Conservation (phyloP, 495 filamentous ascomycete species). For the Durotheca rogersii region DNA sequence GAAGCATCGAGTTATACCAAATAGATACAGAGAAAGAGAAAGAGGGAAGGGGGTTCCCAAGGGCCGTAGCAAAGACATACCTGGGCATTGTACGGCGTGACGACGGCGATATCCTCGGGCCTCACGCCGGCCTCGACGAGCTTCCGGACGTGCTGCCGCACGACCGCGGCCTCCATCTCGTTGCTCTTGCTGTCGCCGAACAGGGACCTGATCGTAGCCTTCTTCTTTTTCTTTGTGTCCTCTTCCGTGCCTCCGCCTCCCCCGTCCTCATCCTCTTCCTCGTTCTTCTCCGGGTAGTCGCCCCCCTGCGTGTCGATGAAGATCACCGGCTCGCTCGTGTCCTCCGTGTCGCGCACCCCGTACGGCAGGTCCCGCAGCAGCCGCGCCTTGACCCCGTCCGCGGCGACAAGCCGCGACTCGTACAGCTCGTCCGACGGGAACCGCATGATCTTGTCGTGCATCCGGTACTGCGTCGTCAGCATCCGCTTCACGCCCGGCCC, state of each 20-base stretch:
- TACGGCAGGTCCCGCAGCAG: conserved; percentile 79
- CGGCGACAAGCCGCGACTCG: conserved; percentile 74
- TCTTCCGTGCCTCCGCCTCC: conserved; percentile 28
- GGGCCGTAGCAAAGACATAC: conserved; percentile 38
- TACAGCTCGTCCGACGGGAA: conserved; percentile 92
- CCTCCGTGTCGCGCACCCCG: conserved; percentile 75
- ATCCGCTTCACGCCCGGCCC: conserved; percentile 84
- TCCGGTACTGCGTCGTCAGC: conserved; percentile 97
- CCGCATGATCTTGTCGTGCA: conserved; percentile 93
- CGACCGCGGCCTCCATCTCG: conserved; percentile 82
- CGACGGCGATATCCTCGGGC: conserved; percentile 82
- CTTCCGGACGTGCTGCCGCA: conserved; percentile 68
- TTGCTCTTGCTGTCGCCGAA: conserved; percentile 91
- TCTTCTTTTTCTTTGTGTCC: conserved; percentile 39
- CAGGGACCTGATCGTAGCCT: conserved; percentile 45
- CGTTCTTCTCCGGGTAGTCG: conserved; percentile 64
- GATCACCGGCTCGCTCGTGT: conserved; percentile 82
- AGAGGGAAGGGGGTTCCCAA: not conserved
- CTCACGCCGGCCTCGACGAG: conserved; percentile 77
- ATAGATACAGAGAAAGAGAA: not conserved
- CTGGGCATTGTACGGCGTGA: conserved; percentile 97
- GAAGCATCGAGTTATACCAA: conserved; percentile 3
- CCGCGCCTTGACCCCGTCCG: conserved; percentile 69
- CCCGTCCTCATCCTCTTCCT: conserved; percentile 25
- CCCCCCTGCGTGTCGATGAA: conserved; percentile 97